phyloP scores from a whole-genome alignment of 2,329 filamentous ascomycete genomes.

The Verticillium dahliae region DNA sequence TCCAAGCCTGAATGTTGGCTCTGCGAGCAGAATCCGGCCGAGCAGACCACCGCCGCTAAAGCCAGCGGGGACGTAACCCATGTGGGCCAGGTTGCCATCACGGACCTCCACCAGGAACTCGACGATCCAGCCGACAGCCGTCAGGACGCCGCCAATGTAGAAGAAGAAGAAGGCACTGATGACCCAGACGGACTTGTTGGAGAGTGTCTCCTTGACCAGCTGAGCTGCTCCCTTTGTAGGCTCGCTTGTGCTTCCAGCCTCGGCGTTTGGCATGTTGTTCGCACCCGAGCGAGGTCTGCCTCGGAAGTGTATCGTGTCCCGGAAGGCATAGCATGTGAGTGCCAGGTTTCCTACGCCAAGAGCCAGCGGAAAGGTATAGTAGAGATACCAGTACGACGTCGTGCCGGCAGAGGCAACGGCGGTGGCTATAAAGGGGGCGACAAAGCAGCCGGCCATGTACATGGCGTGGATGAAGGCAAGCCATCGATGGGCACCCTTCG shows the following conservation, averaged over 20 bases:
- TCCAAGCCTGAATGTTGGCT: constrained; percentile 52
- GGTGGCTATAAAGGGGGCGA: constrained; percentile 48
- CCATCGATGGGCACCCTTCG: constrained; percentile 49
- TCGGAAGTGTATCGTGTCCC: constrained; percentile 32
- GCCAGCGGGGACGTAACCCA: constrained; percentile 57
- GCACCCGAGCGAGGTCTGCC: background rate
- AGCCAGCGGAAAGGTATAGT: constrained; percentile 49
- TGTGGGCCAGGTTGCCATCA: constrained; percentile 44
- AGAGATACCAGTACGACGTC: constrained; percentile 42
- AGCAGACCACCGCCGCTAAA: constrained; percentile 52
- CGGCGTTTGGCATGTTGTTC: background rate
- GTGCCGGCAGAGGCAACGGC: constrained; percentile 35
- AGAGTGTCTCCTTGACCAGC: constrained; percentile 38
- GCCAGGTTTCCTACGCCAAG: constrained; percentile 43
- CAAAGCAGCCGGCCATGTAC: constrained; percentile 50
- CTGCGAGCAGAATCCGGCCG: constrained; percentile 49
- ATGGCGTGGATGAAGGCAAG: constrained; percentile 59
- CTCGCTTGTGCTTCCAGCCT: constrained; percentile 11
- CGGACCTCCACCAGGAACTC: constrained; percentile 58
- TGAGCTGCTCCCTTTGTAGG: constrained; percentile 19
- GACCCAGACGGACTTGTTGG: constrained; percentile 44
- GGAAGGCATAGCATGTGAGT: constrained; percentile 40
- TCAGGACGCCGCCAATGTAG: constrained; percentile 49
- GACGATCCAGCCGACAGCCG: constrained; percentile 56
- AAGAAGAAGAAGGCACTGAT: constrained; percentile 60